These are phyloP conservation scores for Agapanthus africanus DNA, from an alignment of 106 monocot genomes.

Conservation along the genomic window DNA sequence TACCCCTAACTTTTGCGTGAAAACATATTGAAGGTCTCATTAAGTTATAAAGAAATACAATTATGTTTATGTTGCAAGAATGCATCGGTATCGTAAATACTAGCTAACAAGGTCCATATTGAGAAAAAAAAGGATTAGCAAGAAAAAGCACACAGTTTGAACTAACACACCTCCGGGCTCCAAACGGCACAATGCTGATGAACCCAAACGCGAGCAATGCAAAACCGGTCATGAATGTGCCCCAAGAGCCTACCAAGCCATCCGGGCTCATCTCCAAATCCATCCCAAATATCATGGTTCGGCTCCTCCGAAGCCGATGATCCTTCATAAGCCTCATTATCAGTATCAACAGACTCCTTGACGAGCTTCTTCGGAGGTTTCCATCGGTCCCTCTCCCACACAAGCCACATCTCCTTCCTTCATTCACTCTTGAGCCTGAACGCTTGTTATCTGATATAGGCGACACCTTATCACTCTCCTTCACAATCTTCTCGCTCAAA, in stretches of 20 bases:
- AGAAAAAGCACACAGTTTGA: too few relatives aligned
- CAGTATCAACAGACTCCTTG: slow-evolving; percentile 61
- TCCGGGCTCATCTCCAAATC: slow-evolving; percentile 87
- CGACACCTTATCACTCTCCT: slow-evolving; percentile 17
- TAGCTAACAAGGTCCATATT: too few relatives aligned
- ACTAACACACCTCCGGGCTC: slow-evolving; percentile 96
- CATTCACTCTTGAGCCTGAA: slow-evolving; percentile 29
- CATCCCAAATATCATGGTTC: slow-evolving; percentile 87
- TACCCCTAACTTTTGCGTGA: too few relatives aligned
- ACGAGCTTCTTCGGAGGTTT: slow-evolving; percentile 69
- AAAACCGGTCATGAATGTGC: slow-evolving; percentile 66
- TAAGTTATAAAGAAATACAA: too few relatives aligned
- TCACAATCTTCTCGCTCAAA: slow-evolving; percentile 12
- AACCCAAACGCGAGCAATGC: slow-evolving; percentile 93
- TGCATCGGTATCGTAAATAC: too few relatives aligned
- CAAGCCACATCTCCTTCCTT: slow-evolving; percentile 80
- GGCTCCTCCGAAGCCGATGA: slow-evolving; percentile 76
- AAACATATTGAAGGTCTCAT: too few relatives aligned
- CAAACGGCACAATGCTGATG: slow-evolving; percentile 95
- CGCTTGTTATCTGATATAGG: slow-evolving; percentile 14
- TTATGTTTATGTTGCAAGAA: too few relatives aligned
- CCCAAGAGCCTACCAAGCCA: slow-evolving; percentile 91
- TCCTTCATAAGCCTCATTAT: slow-evolving; percentile 75
- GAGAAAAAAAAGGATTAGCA: too few relatives aligned
- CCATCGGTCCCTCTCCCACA: slow-evolving; percentile 86